Conservation (phyloP, 2,329 filamentous ascomycete species). For the Epichloe coenophiala region DNA sequence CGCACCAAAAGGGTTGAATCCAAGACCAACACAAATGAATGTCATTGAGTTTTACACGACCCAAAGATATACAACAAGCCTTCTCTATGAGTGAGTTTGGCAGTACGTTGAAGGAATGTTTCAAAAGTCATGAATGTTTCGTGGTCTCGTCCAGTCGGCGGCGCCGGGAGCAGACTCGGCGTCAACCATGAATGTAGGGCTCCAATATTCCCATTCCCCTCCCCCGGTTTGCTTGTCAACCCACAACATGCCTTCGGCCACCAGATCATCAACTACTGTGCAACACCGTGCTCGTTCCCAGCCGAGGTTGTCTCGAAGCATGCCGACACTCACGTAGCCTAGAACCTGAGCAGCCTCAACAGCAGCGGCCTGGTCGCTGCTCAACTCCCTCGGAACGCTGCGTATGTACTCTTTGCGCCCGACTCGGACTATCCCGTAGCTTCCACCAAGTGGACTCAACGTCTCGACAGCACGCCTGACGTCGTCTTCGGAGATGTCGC, state of each 20-base stretch:
- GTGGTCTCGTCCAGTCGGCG: too few relatives aligned
- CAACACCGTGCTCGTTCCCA: slow-evolving; percentile 79
- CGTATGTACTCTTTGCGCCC: slow-evolving; percentile 79
- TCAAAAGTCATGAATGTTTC: too few relatives aligned
- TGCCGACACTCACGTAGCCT: slow-evolving; percentile 78
- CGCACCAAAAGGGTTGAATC: too few relatives aligned
- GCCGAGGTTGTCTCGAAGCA: slow-evolving; percentile 72
- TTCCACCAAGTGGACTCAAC: slow-evolving; percentile 73
- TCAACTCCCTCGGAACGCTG: slow-evolving; percentile 87
- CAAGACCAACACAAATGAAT: too few relatives aligned
- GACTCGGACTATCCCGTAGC: slow-evolving; percentile 73
- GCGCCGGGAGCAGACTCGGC: slow-evolving; percentile 10
- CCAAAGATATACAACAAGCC: too few relatives aligned
- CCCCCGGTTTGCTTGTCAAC: slow-evolving; percentile 66
- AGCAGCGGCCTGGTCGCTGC: slow-evolving; percentile 83
- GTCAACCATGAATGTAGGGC: slow-evolving; percentile 56
- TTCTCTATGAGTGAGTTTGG: too few relatives aligned
- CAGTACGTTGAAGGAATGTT: too few relatives aligned
- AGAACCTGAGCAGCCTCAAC: slow-evolving; percentile 83
- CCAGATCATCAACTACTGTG: slow-evolving; percentile 80
- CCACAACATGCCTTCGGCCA: slow-evolving; percentile 86
- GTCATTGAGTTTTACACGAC: too few relatives aligned
- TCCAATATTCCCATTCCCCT: slow-evolving; percentile 86
- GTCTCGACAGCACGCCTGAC: slow-evolving; percentile 80
- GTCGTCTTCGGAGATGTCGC: slow-evolving; percentile 83